A percentile compares a stretch with the other conserved stretches of the same genome.
These are phyloP conservation scores for Barnettozyma hawaiiensis DNA, from an alignment of 1,139 yeast species.

Conservation along the genomic window DNA sequence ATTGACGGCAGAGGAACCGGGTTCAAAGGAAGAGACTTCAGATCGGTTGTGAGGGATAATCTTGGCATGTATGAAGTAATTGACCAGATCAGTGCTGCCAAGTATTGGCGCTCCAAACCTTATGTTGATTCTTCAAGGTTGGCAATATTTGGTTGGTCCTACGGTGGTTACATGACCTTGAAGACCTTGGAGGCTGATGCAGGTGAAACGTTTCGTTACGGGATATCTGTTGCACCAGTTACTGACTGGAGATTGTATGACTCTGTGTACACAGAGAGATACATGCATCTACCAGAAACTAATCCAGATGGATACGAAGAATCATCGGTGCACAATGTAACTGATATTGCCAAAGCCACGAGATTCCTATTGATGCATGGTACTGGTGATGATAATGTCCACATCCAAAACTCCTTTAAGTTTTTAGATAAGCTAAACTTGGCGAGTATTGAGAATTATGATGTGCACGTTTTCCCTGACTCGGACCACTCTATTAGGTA, in stretches of 20 bases:
- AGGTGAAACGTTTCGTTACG: constrained; percentile 57
- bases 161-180: constrained; percentile 73
- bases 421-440: constrained; percentile 57
- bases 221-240: constrained; percentile 77
- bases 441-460: constrained; percentile 59
- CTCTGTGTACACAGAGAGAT: constrained; percentile 72
- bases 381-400: constrained; percentile 79
- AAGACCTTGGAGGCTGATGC: constrained; percentile 66
- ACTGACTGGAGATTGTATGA: constrained; percentile 75
- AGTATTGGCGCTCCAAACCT: constrained; percentile 45
- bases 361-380: constrained; percentile 74
- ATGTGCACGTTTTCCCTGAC: constrained; percentile 72
- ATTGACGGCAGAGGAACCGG: constrained; percentile 87
- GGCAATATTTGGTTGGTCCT: constrained; percentile 83
- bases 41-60: constrained; percentile 59
- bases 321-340: constrained; percentile 48
- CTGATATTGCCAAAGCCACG: constrained; percentile 39
- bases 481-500: constrained; percentile 67
- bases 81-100: constrained; percentile 69
- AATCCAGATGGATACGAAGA: constrained; percentile 52
- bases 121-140: constrained; percentile 56
- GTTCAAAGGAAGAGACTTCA: constrained; percentile 51
- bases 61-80: constrained; percentile 63
- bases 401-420: constrained; percentile 65
- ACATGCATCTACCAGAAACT: constrained; percentile 64